Percentiles rank a stretch among this genome's conserved stretches.
Evolutionary conservation across 441 rosid genomes (phyloP).

Genomic region (Corymbia calophylla): DNA sequence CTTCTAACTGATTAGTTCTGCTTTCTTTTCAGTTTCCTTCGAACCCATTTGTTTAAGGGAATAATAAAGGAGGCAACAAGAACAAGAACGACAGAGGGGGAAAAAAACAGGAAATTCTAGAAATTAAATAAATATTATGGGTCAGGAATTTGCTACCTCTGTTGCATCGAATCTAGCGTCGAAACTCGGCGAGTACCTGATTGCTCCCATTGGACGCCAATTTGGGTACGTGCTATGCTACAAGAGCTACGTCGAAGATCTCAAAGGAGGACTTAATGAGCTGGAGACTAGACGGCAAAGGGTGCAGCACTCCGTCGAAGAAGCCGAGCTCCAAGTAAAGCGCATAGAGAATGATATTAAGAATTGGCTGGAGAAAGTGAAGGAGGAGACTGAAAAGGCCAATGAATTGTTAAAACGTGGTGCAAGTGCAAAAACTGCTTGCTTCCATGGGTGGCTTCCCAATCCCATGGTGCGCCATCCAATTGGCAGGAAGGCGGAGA

Average conservation of each 20-base stretch:
- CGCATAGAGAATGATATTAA: fast-evolving
- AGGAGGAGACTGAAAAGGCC: fast-evolving
- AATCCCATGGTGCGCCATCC: neutral
- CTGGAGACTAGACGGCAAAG: fast-evolving
- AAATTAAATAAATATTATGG: neutral
- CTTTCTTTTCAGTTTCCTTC: neutral
- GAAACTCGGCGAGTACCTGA: fast-evolving
- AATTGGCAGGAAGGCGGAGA: neutral
- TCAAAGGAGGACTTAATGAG: fast-evolving
- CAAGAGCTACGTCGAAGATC: fast-evolving
- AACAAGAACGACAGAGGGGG: neutral
- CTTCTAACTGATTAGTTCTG: neutral
- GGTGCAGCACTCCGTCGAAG: fast-evolving
- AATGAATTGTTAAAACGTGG: fast-evolving
- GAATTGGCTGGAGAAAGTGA: fast-evolving
- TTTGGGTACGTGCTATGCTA: no score
- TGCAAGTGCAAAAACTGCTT: fast-evolving
- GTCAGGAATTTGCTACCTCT: fast-evolving
- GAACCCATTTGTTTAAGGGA: neutral
- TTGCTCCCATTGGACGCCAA: neutral
- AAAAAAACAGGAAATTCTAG: no score
- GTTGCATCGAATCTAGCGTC: fast-evolving
- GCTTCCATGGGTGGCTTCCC: neutral
- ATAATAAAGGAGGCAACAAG: neutral
- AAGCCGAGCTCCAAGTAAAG: fast-evolving